phyloP scores from a whole-genome alignment of 139 green algal genomes.

The Klebsormidium nitens region DNA sequence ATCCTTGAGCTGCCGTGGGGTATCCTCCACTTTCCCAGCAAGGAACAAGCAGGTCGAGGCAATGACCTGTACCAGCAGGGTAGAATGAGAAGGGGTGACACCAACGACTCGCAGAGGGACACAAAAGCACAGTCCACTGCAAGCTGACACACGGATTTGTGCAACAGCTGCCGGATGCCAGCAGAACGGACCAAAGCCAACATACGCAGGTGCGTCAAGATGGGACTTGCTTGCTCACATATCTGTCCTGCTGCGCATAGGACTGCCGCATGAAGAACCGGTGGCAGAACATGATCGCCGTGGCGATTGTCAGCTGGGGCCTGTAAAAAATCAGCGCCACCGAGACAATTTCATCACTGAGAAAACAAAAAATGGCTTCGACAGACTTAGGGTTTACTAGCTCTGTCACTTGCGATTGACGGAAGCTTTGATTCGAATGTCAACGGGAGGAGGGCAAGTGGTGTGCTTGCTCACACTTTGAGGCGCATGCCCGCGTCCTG shows the following conservation, averaged over 20 bases:
- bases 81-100: no score
- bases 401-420: not conserved
- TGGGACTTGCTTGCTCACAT: constrained; percentile 36
- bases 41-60: constrained; percentile 78
- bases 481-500: constrained; percentile 39
- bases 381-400: constrained; percentile 1
- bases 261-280: constrained; percentile 42
- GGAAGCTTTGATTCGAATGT: not conserved
- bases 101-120: no score
- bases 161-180: no score
- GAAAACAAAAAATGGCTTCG: not conserved
- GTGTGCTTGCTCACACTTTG: constrained; percentile 14
- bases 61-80: constrained; percentile 75
- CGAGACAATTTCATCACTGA: not conserved
- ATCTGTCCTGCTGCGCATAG: constrained; percentile 26
- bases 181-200: no score
- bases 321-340: constrained; percentile 7
- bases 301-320: constrained; percentile 41
- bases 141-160: no score
- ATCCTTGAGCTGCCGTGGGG: constrained; percentile 58
- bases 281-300: constrained; percentile 40
- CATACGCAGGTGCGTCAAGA: not conserved
- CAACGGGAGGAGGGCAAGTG: not conserved
- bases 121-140: no score
- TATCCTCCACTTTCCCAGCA: constrained; percentile 79